A percentile compares a stretch with the other conserved stretches of the same genome.
These are phyloP conservation scores for Candida sp. DNA, from an alignment of 1,139 yeast genomes.

Conservation along the genomic window DNA sequence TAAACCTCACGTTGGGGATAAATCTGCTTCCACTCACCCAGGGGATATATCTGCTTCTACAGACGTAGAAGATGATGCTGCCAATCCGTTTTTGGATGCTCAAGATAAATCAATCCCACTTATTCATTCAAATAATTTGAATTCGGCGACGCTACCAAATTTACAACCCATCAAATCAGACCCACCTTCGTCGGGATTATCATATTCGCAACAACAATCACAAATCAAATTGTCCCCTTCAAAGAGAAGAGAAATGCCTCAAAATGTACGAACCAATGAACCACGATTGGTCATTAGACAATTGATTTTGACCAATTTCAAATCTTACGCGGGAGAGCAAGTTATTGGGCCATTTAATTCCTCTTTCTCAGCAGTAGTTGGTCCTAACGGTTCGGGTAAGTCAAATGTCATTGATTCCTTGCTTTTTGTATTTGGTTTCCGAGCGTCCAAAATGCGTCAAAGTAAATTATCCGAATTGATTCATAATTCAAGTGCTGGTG, in stretches of 20 bases:
- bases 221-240: constrained; percentile 26
- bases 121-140: not conserved
- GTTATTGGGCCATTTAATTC: constrained; percentile 92
- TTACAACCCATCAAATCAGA: not conserved
- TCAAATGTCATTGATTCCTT: constrained; percentile 96
- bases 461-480: constrained; percentile 87
- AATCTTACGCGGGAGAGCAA: constrained; percentile 95
- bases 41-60: constrained; percentile 1
- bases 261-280: constrained; percentile 15
- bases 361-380: constrained; percentile 97
- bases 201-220: constrained; percentile 27
- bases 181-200: constrained; percentile 4
- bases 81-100: constrained; percentile 1
- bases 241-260: constrained; percentile 18
- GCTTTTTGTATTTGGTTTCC: constrained; percentile 93
- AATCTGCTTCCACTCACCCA: constrained; percentile 5
- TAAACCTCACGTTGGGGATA: not conserved
- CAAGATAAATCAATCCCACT: not conserved
- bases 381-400: constrained; percentile 98
- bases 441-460: constrained; percentile 97
- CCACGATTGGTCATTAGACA: constrained; percentile 74
- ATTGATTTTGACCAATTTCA: constrained; percentile 78
- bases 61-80: not conserved
- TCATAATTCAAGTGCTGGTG: constrained; percentile 73
- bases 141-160: not conserved